A percentile compares a stretch with the other conserved stretches of the same genome.
Evolutionary conservation across 2,329 filamentous ascomycete genomes (phyloP).

Genomic region (Colletotrichum navitas): DNA sequence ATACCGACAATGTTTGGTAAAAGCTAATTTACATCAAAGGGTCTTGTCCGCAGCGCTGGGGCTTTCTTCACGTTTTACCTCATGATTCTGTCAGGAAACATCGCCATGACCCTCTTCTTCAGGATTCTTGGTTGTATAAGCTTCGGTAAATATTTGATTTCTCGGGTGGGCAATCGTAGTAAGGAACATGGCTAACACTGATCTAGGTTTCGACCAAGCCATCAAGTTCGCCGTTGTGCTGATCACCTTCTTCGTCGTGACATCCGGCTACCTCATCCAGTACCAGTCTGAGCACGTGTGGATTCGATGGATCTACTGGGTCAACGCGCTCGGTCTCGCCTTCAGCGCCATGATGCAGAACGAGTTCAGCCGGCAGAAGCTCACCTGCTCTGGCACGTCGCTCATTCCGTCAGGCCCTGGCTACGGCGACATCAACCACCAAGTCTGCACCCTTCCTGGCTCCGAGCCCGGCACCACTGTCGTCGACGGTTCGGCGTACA

Average conservation of each 20-base stretch:
- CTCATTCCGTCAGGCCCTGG: slow-evolving; percentile 78
- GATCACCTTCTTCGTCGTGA: slow-evolving; percentile 85
- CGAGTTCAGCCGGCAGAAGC: slow-evolving; percentile 78
- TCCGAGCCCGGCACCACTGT: slow-evolving; percentile 72
- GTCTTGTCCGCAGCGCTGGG: slow-evolving; percentile 75
- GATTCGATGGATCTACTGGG: slow-evolving; percentile 84
- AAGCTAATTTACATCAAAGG: slow-evolving; percentile 45
- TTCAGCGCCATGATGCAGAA: slow-evolving; percentile 89
- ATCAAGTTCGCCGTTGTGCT: slow-evolving; percentile 85
- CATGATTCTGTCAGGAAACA: slow-evolving; percentile 75
- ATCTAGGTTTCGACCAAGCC: slow-evolving; percentile 76
- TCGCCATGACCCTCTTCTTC: slow-evolving; percentile 83
- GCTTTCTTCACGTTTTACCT: slow-evolving; percentile 84
- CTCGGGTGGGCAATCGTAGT: too few relatives aligned
- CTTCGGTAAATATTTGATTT: slow-evolving; percentile 47
- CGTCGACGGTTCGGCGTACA: slow-evolving; percentile 77
- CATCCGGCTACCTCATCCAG: slow-evolving; percentile 86
- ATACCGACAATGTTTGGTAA: too few relatives aligned
- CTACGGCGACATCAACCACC: slow-evolving; percentile 78
- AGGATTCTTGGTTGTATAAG: slow-evolving; percentile 78
- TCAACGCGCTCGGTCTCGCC: slow-evolving; percentile 79
- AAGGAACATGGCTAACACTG: too few relatives aligned
- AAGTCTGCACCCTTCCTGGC: slow-evolving; percentile 85
- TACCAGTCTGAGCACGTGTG: slow-evolving; percentile 81
- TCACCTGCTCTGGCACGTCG: slow-evolving; percentile 76